A percentile compares a stretch with the other conserved stretches of the same genome.
Conservation (phyloP, 352 stramenopile genomes). For the Pythium sukuiense region DNA sequence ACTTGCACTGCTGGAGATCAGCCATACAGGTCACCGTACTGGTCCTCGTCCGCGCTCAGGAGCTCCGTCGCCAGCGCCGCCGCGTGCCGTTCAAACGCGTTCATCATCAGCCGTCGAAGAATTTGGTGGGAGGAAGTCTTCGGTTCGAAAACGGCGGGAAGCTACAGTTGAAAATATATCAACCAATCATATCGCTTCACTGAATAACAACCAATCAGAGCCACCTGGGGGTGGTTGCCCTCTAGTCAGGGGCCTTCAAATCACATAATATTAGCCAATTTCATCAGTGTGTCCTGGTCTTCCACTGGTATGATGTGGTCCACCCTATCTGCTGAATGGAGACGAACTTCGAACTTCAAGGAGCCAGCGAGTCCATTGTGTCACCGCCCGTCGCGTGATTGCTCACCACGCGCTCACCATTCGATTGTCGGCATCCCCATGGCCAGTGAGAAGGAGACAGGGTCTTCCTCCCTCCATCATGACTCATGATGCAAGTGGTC, state of each 20-base stretch:
- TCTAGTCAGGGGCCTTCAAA: too few relatives aligned
- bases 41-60: neutral
- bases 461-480: neutral
- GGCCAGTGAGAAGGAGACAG: neutral
- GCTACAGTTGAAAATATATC: neutral
- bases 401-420: neutral
- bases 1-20: neutral
- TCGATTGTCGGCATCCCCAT: neutral
- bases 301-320: neutral
- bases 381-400: neutral
- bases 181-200: neutral
- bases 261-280: too few relatives aligned
- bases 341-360: neutral
- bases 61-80: slow-evolving; percentile 2
- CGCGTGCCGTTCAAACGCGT: neutral
- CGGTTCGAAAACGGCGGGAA: neutral
- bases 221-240: too few relatives aligned
- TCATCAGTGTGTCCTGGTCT: neutral
- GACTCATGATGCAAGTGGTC: neutral
- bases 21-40: neutral
- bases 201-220: neutral
- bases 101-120: slow-evolving; percentile 4
- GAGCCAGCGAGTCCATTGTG: neutral
- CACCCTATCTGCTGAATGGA: neutral
- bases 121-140: neutral